phyloP scores from a whole-genome alignment of 345 rosid genomes.

The Geranium brycei region DNA sequence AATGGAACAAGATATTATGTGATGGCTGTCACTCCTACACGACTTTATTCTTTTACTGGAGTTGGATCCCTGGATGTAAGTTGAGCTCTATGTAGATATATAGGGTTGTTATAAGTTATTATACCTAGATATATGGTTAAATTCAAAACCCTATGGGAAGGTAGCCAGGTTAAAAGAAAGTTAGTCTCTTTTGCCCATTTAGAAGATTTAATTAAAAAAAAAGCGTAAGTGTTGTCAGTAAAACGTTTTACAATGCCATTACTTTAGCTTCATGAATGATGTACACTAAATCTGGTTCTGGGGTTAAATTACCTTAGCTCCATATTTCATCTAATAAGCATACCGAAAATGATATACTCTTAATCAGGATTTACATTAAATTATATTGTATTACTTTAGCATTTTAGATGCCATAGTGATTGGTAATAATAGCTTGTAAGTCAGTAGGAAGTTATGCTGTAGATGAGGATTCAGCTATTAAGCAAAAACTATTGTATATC shows the following conservation, averaged over 20 bases:
- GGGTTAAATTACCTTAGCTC: no score
- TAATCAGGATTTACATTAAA: neutral
- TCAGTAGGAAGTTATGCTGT: neutral
- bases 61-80: constrained; percentile 83
- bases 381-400: neutral
- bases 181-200: no score
- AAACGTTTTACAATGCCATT: neutral
- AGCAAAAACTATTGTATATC: neutral
- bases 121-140: neutral
- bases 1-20: constrained; percentile 78
- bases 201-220: no score
- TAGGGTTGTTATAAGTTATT: neutral
- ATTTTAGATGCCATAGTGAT: neutral
- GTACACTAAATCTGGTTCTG: neutral
- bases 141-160: neutral
- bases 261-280: no score
- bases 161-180: no score
- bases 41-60: constrained; percentile 93
- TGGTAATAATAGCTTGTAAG: neutral
- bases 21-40: constrained; percentile 99
- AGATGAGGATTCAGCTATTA: neutral
- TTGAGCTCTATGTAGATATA: constrained; percentile 11
- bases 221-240: no score
- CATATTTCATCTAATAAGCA: no score
- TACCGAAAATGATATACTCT: neutral